Base-by-base conservation (phyloP, 2,329 filamentous ascomycete species). In the Chaetomium olivaceum region DNA sequence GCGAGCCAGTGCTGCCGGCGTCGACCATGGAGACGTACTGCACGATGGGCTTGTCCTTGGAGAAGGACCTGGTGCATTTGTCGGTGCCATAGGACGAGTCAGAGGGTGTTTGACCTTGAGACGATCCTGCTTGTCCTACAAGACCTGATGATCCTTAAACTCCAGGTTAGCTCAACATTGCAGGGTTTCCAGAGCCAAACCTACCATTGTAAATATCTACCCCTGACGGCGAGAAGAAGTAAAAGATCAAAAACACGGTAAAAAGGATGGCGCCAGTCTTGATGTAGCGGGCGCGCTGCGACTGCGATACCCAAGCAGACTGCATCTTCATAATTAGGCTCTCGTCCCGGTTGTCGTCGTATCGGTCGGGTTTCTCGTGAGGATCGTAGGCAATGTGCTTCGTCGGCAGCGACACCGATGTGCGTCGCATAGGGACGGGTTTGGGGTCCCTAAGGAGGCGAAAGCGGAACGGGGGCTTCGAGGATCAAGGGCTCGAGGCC, bases 11-110 rank as follows among this genome's bases (percentile, higher is more conserved):
- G 82, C 93, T 98, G 73, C 95, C 95, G 57, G 95, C 95, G 79
- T 99, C 95, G 75, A 99, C 92, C 95, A 99, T 99, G 74, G 98
- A 86, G 68, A 95, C 96, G 81, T 98, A 99, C 77, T 99, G 95
- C 68, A 97, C 89, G 71, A 99, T 87, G 58, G 95, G 94, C 81
- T 97, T 98, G 70, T 92, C 90, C 74, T 91, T 88, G 73, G 92
- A 92, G 80, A 86, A 89, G 51, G 95, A 92, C 76, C 89, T 91
- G 66, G 88, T 88, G 84, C 95, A 99, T 80, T 87, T 90, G 52
- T 86, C 83, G 69, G 91, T 89, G 71, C 86, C 86, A 73, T 88
- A 85, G 9, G 88, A 86, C 29, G 84, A 81, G 73, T 91, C 87
- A 60, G 82, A 77, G 39, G 85, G 82, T 1, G 76, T 75, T 74